Percentiles rank a stretch among this genome's conserved stretches.
phyloP scores from a whole-genome alignment of 352 stramenopile species.

The Albugo candida region DNA sequence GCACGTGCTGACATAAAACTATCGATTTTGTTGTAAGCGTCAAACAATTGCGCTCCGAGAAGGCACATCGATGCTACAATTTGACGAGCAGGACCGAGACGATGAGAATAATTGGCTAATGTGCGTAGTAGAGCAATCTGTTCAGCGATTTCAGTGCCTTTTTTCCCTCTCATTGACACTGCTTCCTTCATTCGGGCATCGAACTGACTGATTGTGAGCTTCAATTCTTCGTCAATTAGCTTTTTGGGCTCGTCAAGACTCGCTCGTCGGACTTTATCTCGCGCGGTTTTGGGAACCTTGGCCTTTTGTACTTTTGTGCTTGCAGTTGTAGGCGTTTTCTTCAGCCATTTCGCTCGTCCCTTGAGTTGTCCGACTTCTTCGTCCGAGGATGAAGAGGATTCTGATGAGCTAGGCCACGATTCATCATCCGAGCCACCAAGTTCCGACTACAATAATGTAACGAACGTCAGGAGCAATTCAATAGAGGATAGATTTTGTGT shows the following conservation, averaged over 20 bases:
- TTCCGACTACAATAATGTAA: not conserved
- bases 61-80: conserved; percentile 68
- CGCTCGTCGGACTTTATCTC: conserved; percentile 33
- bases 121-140: conserved; percentile 53
- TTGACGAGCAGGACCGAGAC: conserved; percentile 51
- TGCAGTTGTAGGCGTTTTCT: conserved; percentile 65
- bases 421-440: conserved; percentile 6
- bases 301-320: conserved; percentile 14
- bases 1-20: conserved; percentile 58
- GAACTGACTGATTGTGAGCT: conserved; percentile 59
- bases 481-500: not conserved
- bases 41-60: conserved; percentile 60
- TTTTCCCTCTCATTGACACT: conserved; percentile 67
- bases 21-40: conserved; percentile 71
- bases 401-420: conserved; percentile 36
- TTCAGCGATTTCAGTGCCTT: conserved; percentile 49
- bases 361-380: conserved; percentile 72
- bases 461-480: not conserved
- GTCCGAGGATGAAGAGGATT: conserved; percentile 44
- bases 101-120: conserved; percentile 59
- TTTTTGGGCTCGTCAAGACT: conserved; percentile 27
- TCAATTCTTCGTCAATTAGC: conserved; percentile 58
- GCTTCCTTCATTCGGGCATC: conserved; percentile 73
- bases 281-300: conserved; percentile 20
- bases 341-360: conserved; percentile 90